phyloP scores from a whole-genome alignment of 805 yeast genomes.

The Brettanomyces sp. region DNA sequence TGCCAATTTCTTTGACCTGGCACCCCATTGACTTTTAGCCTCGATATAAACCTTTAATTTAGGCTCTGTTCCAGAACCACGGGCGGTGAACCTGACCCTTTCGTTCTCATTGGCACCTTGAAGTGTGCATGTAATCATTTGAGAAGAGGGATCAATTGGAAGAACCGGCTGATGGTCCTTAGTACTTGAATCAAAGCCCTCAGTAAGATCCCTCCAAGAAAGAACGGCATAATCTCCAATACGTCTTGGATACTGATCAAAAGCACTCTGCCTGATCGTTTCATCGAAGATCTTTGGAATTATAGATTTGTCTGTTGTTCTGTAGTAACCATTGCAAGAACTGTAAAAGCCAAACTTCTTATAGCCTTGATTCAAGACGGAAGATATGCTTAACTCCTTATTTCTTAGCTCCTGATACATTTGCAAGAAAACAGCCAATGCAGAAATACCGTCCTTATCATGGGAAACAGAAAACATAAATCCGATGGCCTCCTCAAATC shows the following conservation, averaged over 20 bases:
- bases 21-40: constrained; percentile 44
- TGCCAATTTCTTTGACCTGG: constrained; percentile 43
- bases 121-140: constrained; percentile 74
- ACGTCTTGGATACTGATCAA: constrained; percentile 29
- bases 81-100: constrained; percentile 63
- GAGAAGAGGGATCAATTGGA: constrained; percentile 65
- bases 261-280: constrained; percentile 8
- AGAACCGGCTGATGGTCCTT: constrained; percentile 46
- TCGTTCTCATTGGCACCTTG: constrained; percentile 18
- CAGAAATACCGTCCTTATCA: constrained; percentile 90
- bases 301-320: constrained; percentile 42
- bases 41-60: constrained; percentile 88
- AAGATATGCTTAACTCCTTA: constrained; percentile 31
- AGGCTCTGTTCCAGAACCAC: constrained; percentile 97
- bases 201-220: constrained; percentile 77
- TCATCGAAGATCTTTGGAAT: constrained; percentile 47
- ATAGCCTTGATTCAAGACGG: constrained; percentile 50
- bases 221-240: constrained; percentile 53
- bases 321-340: constrained; percentile 81
- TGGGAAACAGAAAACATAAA: constrained; percentile 78
- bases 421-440: constrained; percentile 67
- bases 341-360: constrained; percentile 69
- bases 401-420: constrained; percentile 45
- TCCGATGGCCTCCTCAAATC: constrained; percentile 93
- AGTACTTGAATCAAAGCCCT: constrained; percentile 71